phyloP scores from a whole-genome alignment of 257 asterid genomes.

The Capsicum rhomboideum region DNA sequence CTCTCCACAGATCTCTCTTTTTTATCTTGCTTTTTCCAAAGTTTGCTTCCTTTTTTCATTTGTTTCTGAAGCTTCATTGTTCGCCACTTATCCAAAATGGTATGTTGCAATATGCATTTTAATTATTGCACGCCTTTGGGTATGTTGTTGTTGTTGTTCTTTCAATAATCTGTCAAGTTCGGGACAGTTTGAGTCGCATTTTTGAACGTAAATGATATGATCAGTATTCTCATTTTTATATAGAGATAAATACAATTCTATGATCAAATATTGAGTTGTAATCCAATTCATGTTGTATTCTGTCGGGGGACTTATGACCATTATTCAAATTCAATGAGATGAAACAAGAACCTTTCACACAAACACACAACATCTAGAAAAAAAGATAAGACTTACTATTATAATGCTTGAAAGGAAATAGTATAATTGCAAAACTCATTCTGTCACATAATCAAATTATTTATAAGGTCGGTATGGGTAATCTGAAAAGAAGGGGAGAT shows the following conservation, averaged over 20 bases:
- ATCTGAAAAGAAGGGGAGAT: too few relatives aligned
- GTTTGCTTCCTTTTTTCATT: slow-evolving; percentile 8
- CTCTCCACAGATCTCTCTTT: neutral
- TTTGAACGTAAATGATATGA: neutral
- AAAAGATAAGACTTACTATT: neutral
- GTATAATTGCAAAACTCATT: neutral
- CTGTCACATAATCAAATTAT: neutral
- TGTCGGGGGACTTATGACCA: neutral
- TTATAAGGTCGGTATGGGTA: too few relatives aligned
- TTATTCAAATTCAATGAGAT: neutral
- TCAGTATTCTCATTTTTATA: neutral
- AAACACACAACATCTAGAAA: too few relatives aligned
- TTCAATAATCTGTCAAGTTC: neutral
- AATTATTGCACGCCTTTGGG: neutral
- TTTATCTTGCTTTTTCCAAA: neutral
- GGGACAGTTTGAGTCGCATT: neutral
- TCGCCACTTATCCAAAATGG: slow-evolving; percentile 5
- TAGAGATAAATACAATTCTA: neutral
- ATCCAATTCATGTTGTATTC: neutral
- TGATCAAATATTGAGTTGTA: neutral
- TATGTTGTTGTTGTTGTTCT: neutral
- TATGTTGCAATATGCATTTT: neutral
- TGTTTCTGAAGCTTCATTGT: neutral
- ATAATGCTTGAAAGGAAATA: neutral
- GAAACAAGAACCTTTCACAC: neutral